These are phyloP conservation scores for Stachybotrys echinatus DNA, from an alignment of 2,329 filamentous ascomycete genomes.

Conservation along the genomic window DNA sequence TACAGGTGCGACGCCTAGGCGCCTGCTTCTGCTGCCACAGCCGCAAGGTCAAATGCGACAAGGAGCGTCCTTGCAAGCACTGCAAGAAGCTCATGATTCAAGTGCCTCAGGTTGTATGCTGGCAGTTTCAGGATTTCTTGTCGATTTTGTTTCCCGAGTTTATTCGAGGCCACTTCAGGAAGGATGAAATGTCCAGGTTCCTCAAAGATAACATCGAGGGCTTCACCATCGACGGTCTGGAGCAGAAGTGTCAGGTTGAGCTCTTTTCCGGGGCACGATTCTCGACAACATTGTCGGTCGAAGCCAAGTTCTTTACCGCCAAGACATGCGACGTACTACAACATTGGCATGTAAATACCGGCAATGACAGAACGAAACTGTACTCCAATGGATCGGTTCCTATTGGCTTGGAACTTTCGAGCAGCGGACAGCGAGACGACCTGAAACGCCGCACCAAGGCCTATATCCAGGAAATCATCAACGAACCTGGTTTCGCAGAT, in stretches of 20 bases:
- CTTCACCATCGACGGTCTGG: conserved; percentile 35
- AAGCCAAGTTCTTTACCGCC: conserved; percentile 47
- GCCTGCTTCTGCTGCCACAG: conserved; percentile 57
- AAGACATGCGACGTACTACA: conserved; percentile 40
- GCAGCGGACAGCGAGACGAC: conserved; percentile 35
- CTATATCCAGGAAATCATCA: conserved; percentile 42
- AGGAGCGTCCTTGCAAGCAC: conserved; percentile 50
- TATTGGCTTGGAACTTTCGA: conserved; percentile 43
- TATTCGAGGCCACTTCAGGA: conserved; percentile 44
- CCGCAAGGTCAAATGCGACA: conserved; percentile 54
- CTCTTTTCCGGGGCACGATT: conserved; percentile 44
- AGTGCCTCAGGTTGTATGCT: conserved; percentile 51
- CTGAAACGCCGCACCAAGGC: conserved; percentile 40
- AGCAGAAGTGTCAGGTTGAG: conserved; percentile 37
- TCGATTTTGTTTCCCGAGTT: conserved; percentile 47
- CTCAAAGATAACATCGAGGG: conserved; percentile 41
- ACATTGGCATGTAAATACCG: conserved; percentile 43
- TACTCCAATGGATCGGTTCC: conserved; percentile 38
- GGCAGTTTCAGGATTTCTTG: conserved; percentile 53
- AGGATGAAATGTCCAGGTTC: conserved; percentile 44
- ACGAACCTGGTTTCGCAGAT: conserved; percentile 42
- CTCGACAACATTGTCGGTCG: conserved; percentile 36
- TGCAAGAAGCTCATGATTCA: conserved; percentile 46
- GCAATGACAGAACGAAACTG: conserved; percentile 32
- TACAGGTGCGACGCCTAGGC: conserved; percentile 47